Base-by-base conservation (phyloP, 768 basidiomycete species). In the Trametes elegans region DNA sequence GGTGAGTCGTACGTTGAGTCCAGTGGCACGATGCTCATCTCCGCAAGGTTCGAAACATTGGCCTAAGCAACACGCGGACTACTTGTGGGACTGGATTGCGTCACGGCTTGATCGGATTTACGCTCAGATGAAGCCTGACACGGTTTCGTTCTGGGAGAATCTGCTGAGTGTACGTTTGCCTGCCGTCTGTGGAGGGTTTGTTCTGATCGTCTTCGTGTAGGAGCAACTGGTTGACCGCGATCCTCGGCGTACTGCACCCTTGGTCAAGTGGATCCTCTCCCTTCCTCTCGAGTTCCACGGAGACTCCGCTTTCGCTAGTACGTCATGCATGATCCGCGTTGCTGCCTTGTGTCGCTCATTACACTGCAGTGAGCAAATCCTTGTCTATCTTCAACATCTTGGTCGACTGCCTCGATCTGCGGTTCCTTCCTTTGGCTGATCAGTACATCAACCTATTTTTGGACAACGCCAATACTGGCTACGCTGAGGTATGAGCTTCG, bases 291-390 rank as follows among this genome's bases (percentile, higher is more conserved):
- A 97, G 60, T 91, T 95, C 68, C 79, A 81, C 31, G 82, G 85
- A 41, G 89, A 90, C 60, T 96, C 92, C 26, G 90, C 91, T 2
- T 97, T 97, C 68, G 81, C 86, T 60, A 87, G 92, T 90, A 72
- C 66, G 82, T 74, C 5, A 23, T 16, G 16, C 32, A 42, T 18
- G 19, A 36, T 6, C 28, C 56, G 38, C 47, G 29, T 19, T 53
- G 62, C 42, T 31, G 39, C 26, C 46, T 47, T 55, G 45, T 38
- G 7, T 28, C 18, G 38, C 35, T 55, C 39, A 48, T 51, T 31
- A 5, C 7, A n/a, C 21, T 26, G 21, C 64, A 93, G 92, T 91
- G 78, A 87, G 79, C 61, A 93, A 93, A 66, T 72, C 88, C 1
- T 73, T 94, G 5, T 76, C 82, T 31, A 69, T 88, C 9, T 77